These are phyloP conservation scores for Claviceps pusilla DNA, from an alignment of 2,329 filamentous ascomycete species.

Conservation along the genomic window DNA sequence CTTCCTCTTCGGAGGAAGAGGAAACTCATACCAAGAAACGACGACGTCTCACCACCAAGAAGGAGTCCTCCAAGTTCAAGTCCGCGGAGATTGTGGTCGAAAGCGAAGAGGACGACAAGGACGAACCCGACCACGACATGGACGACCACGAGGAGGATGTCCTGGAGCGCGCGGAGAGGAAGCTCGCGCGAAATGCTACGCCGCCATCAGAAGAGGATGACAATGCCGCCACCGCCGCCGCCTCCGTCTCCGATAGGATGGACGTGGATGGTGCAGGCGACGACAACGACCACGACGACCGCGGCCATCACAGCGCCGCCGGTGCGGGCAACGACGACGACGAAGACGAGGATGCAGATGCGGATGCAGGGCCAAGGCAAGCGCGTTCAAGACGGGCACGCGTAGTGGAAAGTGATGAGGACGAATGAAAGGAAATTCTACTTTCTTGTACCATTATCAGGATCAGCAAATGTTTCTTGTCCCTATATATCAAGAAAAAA, in stretches of 20 bases:
- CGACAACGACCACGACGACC: slow-evolving; percentile 11
- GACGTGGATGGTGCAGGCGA: slow-evolving; percentile 27
- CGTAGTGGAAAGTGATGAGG: slow-evolving; percentile 25
- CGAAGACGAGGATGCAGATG: slow-evolving; percentile 31
- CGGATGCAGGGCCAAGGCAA: slow-evolving; percentile 21
- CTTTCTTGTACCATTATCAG: neutral
- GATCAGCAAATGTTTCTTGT: neutral
- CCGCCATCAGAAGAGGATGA: slow-evolving; percentile 22
- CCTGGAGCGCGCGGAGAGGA: slow-evolving; percentile 31
- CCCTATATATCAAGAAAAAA: too few species aligned
- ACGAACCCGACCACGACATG: slow-evolving; percentile 5
- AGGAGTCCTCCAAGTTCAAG: slow-evolving; percentile 55
- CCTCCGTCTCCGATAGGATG: slow-evolving; percentile 27
- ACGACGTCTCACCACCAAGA: slow-evolving; percentile 40
- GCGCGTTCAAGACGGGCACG: slow-evolving; percentile 36
- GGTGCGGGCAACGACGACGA: slow-evolving; percentile 16
- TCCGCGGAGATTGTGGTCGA: slow-evolving; percentile 72
- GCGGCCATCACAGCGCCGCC: neutral
- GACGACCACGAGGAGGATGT: slow-evolving; percentile 27
- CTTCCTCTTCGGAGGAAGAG: slow-evolving; percentile 27
- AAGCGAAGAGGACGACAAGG: slow-evolving; percentile 39
- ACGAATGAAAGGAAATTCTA: slow-evolving; percentile 3
- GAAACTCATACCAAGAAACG: slow-evolving; percentile 44
- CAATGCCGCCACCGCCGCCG: slow-evolving; percentile 18
- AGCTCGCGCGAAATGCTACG: slow-evolving; percentile 22